A percentile compares a stretch with the other conserved stretches of the same genome.
These are phyloP conservation scores for Dothidotthia symphoricarpi DNA, from an alignment of 2,329 filamentous ascomycete genomes.

Conservation along the genomic window DNA sequence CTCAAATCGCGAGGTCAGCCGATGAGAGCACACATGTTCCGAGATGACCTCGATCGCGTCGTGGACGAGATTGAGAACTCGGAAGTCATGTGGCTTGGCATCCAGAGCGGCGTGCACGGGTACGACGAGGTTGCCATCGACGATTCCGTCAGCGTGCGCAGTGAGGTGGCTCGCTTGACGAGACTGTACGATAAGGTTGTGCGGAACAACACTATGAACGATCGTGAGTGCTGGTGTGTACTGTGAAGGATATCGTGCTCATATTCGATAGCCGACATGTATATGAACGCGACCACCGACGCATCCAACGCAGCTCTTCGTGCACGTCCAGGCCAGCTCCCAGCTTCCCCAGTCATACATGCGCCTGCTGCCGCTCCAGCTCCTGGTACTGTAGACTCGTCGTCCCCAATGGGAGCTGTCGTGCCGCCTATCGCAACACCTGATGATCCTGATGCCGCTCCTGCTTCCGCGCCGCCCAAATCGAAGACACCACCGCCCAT, in stretches of 20 bases:
- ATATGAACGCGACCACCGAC: slow-evolving; percentile 12
- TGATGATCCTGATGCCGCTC: slow-evolving; percentile 17
- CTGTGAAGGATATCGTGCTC: too few species aligned
- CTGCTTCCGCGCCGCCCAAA: slow-evolving; percentile 17
- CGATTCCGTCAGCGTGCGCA: slow-evolving; percentile 39
- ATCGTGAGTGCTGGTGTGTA: too few species aligned
- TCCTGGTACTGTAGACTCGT: slow-evolving; percentile 5
- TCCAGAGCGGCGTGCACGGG: slow-evolving; percentile 44
- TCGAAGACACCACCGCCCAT: slow-evolving; percentile 3
- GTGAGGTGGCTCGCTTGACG: slow-evolving; percentile 20
- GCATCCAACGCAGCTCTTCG: slow-evolving; percentile 10
- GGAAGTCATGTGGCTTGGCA: slow-evolving; percentile 47
- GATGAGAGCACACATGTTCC: slow-evolving; percentile 43
- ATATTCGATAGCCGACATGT: slow-evolving; percentile 15
- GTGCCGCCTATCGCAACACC: slow-evolving; percentile 10
- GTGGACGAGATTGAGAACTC: slow-evolving; percentile 46
- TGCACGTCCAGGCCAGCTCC: slow-evolving; percentile 5
- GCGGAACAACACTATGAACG: slow-evolving; percentile 21
- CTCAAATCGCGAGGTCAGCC: slow-evolving; percentile 44
- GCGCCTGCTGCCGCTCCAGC: slow-evolving; percentile 1
- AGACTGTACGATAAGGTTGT: slow-evolving; percentile 21
- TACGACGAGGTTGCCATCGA: slow-evolving; percentile 50
- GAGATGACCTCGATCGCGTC: slow-evolving; percentile 43
- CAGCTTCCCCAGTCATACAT: slow-evolving; percentile 3
- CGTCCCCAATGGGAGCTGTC: slow-evolving; percentile 9